Conservation (phyloP, 2,329 filamentous ascomycete genomes). For the Scorias spongiosa region DNA sequence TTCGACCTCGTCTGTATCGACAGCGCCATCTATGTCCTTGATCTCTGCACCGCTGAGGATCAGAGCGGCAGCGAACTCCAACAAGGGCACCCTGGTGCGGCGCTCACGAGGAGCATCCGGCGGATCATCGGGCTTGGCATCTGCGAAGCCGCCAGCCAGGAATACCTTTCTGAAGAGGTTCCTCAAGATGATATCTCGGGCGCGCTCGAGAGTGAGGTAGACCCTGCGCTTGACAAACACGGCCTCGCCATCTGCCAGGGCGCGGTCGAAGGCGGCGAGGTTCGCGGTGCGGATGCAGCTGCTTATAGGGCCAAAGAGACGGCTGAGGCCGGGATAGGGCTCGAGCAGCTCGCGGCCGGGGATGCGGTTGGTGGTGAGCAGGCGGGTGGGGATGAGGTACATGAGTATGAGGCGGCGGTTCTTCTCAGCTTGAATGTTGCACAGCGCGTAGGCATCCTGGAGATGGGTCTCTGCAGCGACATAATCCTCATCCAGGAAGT, state of each 20-base stretch:
- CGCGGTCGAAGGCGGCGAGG: constrained; percentile 67
- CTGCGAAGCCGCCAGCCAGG: constrained; percentile 66
- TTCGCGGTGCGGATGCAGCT: constrained; percentile 70
- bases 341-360: constrained; percentile 57
- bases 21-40: constrained; percentile 40
- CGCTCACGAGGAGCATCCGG: constrained; percentile 46
- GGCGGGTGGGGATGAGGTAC: constrained; percentile 84
- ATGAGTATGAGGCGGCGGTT: constrained; percentile 90
- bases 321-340: constrained; percentile 60
- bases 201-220: constrained; percentile 84
- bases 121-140: constrained; percentile 46
- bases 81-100: constrained; percentile 62
- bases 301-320: constrained; percentile 63
- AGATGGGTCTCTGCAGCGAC: constrained; percentile 65
- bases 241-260: constrained; percentile 68
- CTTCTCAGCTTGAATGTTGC: constrained; percentile 52
- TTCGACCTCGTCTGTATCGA: constrained; percentile 88
- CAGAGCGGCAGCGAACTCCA: constrained; percentile 74
- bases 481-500: constrained; percentile 91
- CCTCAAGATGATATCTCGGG: constrained; percentile 77
- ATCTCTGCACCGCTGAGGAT: constrained; percentile 45
- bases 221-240: constrained; percentile 87
- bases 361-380: constrained; percentile 74
- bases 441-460: constrained; percentile 66
- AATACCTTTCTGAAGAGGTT: constrained; percentile 91